Evolutionary conservation across 2,329 filamentous ascomycete genomes (phyloP).

Genomic region (Colletotrichum magnum): DNA sequence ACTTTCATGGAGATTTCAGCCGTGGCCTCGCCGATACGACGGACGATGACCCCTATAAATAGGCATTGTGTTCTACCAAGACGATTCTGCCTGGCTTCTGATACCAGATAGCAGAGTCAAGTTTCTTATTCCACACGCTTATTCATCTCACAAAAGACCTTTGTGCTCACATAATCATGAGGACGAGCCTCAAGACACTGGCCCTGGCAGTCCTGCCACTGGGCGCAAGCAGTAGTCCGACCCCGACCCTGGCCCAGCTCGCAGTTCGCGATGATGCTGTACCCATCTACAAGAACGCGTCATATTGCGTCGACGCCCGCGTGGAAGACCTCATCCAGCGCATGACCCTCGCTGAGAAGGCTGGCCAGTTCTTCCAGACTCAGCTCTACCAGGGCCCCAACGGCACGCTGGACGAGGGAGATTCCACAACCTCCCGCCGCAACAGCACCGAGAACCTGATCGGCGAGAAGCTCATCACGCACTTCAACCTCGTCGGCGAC

Average conservation of each 20-base stretch:
- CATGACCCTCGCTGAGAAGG: slow-evolving; percentile 64
- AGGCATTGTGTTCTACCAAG: neutral
- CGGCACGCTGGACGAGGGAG: slow-evolving; percentile 33
- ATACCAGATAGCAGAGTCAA: neutral
- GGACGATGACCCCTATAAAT: slow-evolving; percentile 13
- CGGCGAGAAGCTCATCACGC: slow-evolving; percentile 54
- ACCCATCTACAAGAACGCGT: slow-evolving; percentile 48
- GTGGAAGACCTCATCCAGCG: slow-evolving; percentile 60
- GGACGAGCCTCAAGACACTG: slow-evolving; percentile 4
- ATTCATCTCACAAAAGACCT: neutral
- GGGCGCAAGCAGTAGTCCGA: neutral
- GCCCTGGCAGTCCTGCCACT: slow-evolving; percentile 17
- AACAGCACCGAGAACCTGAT: slow-evolving; percentile 51
- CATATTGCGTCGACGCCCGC: slow-evolving; percentile 58
- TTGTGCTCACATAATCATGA: slow-evolving; percentile 5
- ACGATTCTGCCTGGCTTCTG: neutral
- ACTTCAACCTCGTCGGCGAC: slow-evolving; percentile 62
- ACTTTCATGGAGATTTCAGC: too few relatives aligned
- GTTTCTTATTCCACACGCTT: too few relatives aligned
- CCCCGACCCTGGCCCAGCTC: neutral
- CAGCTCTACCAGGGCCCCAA: slow-evolving; percentile 48
- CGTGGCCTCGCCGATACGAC: neutral
- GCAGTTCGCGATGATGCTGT: slow-evolving; percentile 6
- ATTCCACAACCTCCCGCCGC: slow-evolving; percentile 21
- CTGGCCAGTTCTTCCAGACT: slow-evolving; percentile 62